Base-by-base conservation (phyloP, 306 rosid species). In the Trifolium fragiferum region DNA sequence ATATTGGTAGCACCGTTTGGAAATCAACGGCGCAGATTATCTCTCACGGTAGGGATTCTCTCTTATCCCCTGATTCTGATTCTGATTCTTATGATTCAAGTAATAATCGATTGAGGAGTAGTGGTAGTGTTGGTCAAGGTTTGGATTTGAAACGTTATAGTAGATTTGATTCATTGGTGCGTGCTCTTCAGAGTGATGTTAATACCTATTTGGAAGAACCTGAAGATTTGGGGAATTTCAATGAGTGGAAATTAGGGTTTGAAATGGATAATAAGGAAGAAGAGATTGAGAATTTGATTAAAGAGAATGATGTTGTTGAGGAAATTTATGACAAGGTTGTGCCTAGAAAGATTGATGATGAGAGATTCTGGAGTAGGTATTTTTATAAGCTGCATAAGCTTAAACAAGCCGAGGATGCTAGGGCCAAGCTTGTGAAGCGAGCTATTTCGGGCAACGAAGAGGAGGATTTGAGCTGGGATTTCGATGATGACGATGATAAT, bases 401-500 rank as follows among this genome's bases (percentile, higher is more conserved):
- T 73, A 89, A 86, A 75, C 90, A 83, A 71, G 90, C 66, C 0
- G 99, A 94, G 85, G 92, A 90, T 55, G 92, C 96, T 0, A 89
- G 99, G 77, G 88, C 87, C 21, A 89, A 85, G 87, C 89, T 94
- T 3, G 99, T 94, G 72, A 89, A 87, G 71, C 87, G 92, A 0
- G 96, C 95, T 0, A 89, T 92, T 53, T 87, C 92, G 0, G 89
- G 85, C 3, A 83, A 84, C 33, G 93, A 87, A 46, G 97, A 92
- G 13, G 99, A 92, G 85, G 96, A 94, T 81, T 84, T 94, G 87
- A 90, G 90, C 77, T 94, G 97, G 99, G 99, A 94, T 86, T 82
- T 88, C 7, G 98, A 90, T 32, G 99, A 91, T 13, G 96, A 88
- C 0, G 90, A 76, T 0, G 87, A 18, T 12, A 40, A 70, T 3